A percentile compares a stretch with the other conserved stretches of the same genome.
Evolutionary conservation across 202 grass and related monocot species (phyloP).

Genomic region (Setaria viridis): DNA sequence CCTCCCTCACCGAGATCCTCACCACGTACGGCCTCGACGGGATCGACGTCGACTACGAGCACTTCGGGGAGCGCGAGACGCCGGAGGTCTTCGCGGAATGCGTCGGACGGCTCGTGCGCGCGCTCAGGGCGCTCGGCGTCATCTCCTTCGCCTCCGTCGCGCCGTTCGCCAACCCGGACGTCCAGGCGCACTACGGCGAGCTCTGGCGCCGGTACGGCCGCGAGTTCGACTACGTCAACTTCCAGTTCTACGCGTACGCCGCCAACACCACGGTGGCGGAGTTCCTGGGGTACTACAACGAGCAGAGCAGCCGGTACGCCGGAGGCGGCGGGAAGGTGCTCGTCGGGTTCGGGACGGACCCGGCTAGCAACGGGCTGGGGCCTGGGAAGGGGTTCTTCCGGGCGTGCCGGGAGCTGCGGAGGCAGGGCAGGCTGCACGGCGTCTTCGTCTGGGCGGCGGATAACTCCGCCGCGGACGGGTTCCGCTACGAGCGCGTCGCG

Average conservation of each 20-base stretch:
- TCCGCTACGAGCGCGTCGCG: constrained; percentile 33
- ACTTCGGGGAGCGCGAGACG: constrained; percentile 43
- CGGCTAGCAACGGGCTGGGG: background rate
- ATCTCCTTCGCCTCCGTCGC: constrained; percentile 64
- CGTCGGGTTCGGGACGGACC: constrained; percentile 36
- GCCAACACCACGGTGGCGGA: constrained; percentile 45
- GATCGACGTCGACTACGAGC: constrained; percentile 65
- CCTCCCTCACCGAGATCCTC: constrained; percentile 39
- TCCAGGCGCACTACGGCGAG: constrained; percentile 44
- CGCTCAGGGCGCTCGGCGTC: constrained; percentile 24
- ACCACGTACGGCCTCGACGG: constrained; percentile 49
- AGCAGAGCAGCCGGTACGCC: constrained; percentile 44
- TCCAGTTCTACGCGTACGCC: constrained; percentile 66
- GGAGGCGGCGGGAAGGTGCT: constrained; percentile 45
- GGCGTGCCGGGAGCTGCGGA: constrained; percentile 39
- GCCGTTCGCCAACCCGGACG: constrained; percentile 43
- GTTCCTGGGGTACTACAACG: constrained; percentile 49
- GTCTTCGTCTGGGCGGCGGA: constrained; percentile 57
- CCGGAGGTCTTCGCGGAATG: constrained; percentile 56
- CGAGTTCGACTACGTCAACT: constrained; percentile 60
- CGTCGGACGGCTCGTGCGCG: constrained; percentile 45
- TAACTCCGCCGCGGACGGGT: constrained; percentile 25
- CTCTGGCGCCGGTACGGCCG: constrained; percentile 48
- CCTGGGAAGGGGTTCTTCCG: constrained; percentile 46
- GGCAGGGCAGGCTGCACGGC: constrained; percentile 42